Evolutionary conservation across 495 filamentous ascomycete species (phyloP), one percentile per base, ranked within the genome.

Genomic region (Lepidopterella palustris): DNA sequence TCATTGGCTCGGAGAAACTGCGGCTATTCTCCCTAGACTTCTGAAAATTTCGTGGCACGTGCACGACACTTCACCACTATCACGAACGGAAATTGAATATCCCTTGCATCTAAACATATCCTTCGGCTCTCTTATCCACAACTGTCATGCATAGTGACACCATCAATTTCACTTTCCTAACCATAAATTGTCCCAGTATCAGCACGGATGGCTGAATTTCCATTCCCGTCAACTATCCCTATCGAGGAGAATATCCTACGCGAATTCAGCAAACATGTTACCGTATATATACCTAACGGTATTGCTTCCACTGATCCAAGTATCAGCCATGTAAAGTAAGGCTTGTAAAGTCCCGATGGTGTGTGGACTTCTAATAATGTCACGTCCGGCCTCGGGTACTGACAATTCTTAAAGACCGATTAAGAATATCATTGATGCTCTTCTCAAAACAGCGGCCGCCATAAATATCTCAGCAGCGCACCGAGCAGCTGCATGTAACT

Each of bases 401-500:
- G 39, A 42, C 8, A 20, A 42, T 20, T 8, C n/a, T n/a, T n/a
- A n/a, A n/a, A 42, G 39, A 20, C 13, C 20, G 20, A 20, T 42
- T 11, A 42, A 42, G 20, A 20, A 42, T 42, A 20, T 27, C 47
- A 24, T 50, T 8, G 9, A 50, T 25, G 18, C 6, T 15, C 18
- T 50, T 24, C 49, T 68, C 29, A 40, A 61, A 13, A 68, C 65
- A 15, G 58, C 61, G 1, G 58, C 64, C 11, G 11, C 45, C 10
- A 31, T 35, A 11, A 58, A 68, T 20, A 20, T 68, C 18, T 27
- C 54, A 8, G 28, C 61, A 20, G 45, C 60, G 1, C 70, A 74
- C 51, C 59, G 70, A 45, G 71, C 73, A 10, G 72, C 73, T 18
- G 72, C 73, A 11, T 71, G 63, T 64, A 74, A 74, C 63, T 50